Evolutionary conservation across 2,329 filamentous ascomycete genomes (phyloP).

Genomic region (Hysterium pulicare): DNA sequence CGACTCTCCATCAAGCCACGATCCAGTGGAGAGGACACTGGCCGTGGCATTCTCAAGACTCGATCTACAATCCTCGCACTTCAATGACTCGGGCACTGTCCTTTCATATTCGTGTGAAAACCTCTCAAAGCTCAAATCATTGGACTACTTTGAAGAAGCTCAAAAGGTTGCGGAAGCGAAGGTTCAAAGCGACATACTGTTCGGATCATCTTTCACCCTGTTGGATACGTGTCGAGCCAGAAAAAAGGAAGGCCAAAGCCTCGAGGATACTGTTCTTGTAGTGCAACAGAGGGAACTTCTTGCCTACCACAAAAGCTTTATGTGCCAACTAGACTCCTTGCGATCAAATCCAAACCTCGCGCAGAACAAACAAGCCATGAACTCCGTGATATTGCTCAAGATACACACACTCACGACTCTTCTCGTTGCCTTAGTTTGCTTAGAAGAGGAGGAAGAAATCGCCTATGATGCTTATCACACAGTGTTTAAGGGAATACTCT

Average conservation of each 20-base stretch:
- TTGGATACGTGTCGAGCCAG: too few relatives aligned
- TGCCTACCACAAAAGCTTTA: too few relatives aligned
- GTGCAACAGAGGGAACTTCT: too few relatives aligned
- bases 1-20: not conserved
- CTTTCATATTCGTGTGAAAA: not conserved
- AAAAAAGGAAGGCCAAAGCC: too few relatives aligned
- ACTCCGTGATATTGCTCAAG: not conserved
- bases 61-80: not conserved
- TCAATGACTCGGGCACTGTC: not conserved
- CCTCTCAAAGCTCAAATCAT: not conserved
- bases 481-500: not conserved
- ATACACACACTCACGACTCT: not conserved
- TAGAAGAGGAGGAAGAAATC: not conserved
- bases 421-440: not conserved
- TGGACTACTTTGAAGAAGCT: too few relatives aligned
- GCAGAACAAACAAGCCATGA: not conserved
- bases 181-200: too few relatives aligned
- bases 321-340: not conserved
- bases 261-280: too few relatives aligned
- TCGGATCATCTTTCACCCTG: too few relatives aligned
- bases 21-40: not conserved
- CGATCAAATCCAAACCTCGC: too few relatives aligned
- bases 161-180: too few relatives aligned
- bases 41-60: not conserved
- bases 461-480: not conserved